Evolutionary conservation across 257 asterid genomes (phyloP).

Genomic region (Capsicum chinense): DNA sequence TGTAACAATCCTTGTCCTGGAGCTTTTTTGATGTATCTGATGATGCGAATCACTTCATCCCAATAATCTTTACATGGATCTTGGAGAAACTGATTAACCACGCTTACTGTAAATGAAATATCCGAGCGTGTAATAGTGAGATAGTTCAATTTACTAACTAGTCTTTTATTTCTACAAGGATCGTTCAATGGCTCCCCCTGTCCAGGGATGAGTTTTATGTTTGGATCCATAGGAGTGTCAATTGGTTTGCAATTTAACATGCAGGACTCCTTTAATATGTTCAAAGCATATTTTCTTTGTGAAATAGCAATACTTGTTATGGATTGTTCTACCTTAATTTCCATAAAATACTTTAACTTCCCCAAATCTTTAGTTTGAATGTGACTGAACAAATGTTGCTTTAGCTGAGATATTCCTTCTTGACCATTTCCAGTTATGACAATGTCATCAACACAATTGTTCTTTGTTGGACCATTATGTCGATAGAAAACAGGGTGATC

Average conservation of each 20-base stretch:
- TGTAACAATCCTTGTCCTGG: neutral
- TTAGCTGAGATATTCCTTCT: neutral
- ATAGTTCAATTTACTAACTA: no score
- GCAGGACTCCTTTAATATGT: no score
- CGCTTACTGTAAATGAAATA: neutral
- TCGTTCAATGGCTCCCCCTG: neutral
- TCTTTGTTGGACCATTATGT: neutral
- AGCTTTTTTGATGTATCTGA: neutral
- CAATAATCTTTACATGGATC: neutral
- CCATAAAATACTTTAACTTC: no score
- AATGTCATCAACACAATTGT: neutral
- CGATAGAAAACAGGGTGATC: neutral
- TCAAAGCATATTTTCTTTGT: no score
- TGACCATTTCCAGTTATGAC: neutral
- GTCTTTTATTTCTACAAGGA: neutral
- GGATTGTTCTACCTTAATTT: no score
- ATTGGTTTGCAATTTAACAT: no score
- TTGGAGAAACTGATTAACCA: neutral
- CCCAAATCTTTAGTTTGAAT: no score
- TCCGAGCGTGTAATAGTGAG: neutral
- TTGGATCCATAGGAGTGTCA: no score
- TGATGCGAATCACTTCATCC: neutral
- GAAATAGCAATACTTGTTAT: no score
- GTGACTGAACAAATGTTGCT: neutral
- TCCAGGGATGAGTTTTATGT: no score